Evolutionary conservation across 305 asterid genomes (phyloP), one percentile per base, ranked within the genome.

Genomic region (Fraxinus platypoda): DNA sequence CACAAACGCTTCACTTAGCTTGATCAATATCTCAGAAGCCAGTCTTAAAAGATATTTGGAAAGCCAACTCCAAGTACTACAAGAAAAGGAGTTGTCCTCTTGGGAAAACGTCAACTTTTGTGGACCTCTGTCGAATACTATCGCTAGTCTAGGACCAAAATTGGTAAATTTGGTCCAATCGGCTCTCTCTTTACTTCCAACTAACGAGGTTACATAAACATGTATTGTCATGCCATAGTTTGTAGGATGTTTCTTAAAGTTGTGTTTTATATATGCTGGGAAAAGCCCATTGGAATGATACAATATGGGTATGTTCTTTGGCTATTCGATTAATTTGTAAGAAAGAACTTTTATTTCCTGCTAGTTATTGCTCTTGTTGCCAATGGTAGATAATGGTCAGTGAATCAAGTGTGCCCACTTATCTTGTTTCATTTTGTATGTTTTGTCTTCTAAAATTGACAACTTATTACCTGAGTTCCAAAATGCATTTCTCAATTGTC

Each of bases 21-120:
- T 97, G 87, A 85, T 97, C 54, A 93, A 90, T 84, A 82, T 92
- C 33, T 93, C 95, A 4, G 98, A 90, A 81, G 92, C 93, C 54
- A 88, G 91, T 82, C 94, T 97, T 23, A 82, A 91, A 83, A 85
- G 80, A 71, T 93, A 91, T 80, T 80, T 97, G 78, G 93, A 88
- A 84, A 87, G 89, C 84, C 91, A 83, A 84, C 74, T 84, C 49
- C 81, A 83, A 46, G 86, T 87, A 75, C 72, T 81, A 15, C 85
- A 84, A 62, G 84, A 81, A 75, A 82, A 25, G 15, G 88, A 78
- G 80, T 73, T 82, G 57, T 49, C 76, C 11, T 33, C 25, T 4
- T 79, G 77, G 90, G 93, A 84, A 68, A 78, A 52, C 8, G 43
- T 31, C 85, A 77, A 85, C 38, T 76, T 62, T 12, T 76, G 87